Percentiles rank a stretch among this genome's conserved stretches.
Evolutionary conservation across 345 rosid species (phyloP).

Genomic region (Eucalyptus urophylla): DNA sequence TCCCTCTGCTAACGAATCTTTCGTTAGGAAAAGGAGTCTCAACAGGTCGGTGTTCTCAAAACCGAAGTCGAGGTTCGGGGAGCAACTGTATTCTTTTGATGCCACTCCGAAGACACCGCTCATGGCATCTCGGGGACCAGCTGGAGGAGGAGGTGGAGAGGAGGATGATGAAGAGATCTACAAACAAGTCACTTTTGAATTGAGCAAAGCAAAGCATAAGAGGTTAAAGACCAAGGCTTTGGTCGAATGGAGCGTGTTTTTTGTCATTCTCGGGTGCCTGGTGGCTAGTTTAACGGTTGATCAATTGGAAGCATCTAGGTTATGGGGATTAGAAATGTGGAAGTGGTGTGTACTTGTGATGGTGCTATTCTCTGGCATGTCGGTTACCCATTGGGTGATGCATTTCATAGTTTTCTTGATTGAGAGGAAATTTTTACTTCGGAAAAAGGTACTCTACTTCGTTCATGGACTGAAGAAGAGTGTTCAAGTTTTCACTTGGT

Average conservation of each 20-base stretch:
- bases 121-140: conserved; percentile 22
- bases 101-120: conserved; percentile 17
- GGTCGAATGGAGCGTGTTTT: conserved; percentile 37
- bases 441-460: conserved; percentile 76
- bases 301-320: conserved; percentile 1
- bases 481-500: conserved; percentile 75
- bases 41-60: conserved; percentile 50
- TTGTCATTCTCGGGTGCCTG: conserved; percentile 21
- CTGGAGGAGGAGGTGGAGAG: conserved; percentile 35
- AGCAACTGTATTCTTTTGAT: conserved; percentile 30
- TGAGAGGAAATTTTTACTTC: conserved; percentile 58
- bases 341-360: conserved; percentile 74
- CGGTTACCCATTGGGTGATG: conserved; percentile 71
- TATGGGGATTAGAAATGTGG: conserved; percentile 69
- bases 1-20: conserved; percentile 10
- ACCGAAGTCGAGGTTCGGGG: conserved; percentile 76
- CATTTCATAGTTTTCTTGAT: conserved; percentile 64
- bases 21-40: conserved; percentile 29
- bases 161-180: conserved; percentile 57
- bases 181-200: conserved; percentile 29
- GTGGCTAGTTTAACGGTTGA: conserved; percentile 48
- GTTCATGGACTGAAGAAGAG: conserved; percentile 91
- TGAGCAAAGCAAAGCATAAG: conserved; percentile 18
- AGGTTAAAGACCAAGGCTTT: conserved; percentile 14
- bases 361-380: conserved; percentile 62